Evolutionary conservation across 1,284 basidiomycete genomes (phyloP).

Genomic region (Marasmius fiardii): DNA sequence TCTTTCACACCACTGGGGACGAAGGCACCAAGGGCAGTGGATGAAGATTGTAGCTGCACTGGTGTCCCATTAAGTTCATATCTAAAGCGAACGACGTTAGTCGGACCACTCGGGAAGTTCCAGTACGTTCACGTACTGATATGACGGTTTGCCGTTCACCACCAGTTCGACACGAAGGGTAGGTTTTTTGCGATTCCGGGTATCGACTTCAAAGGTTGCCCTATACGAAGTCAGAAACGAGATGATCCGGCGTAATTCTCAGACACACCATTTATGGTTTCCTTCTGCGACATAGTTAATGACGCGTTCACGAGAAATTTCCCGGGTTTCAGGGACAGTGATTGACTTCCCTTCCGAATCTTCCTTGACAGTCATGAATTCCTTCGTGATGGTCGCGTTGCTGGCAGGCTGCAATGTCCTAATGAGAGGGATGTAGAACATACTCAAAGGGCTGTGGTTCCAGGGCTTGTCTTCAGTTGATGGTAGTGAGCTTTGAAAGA

Average conservation of each 20-base stretch:
- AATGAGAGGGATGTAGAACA: conserved; percentile 67
- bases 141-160: conserved; percentile 63
- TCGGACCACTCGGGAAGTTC: not conserved
- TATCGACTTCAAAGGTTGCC: conserved; percentile 76
- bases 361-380: not conserved
- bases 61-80: conserved; percentile 47
- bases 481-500: not conserved
- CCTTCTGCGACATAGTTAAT: conserved; percentile 63
- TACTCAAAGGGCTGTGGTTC: conserved; percentile 58
- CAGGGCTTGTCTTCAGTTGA: not conserved
- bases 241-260: not conserved
- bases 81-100: conserved; percentile 25
- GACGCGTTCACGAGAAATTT: conserved; percentile 58
- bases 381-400: conserved; percentile 32
- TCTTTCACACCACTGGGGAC: conserved; percentile 50
- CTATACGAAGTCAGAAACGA: conserved; percentile 26
- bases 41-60: conserved; percentile 34
- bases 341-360: conserved; percentile 23
- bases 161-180: conserved; percentile 54
- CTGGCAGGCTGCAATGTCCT: conserved; percentile 46
- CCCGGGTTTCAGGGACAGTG: conserved; percentile 23
- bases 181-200: conserved; percentile 52
- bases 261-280: conserved; percentile 57
- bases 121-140: conserved; percentile 39
- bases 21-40: conserved; percentile 45